A percentile compares a stretch with the other conserved stretches of the same genome.
Conservation (phyloP, 1,139 yeast genomes). For the Lodderomyces oxycetoniae region DNA sequence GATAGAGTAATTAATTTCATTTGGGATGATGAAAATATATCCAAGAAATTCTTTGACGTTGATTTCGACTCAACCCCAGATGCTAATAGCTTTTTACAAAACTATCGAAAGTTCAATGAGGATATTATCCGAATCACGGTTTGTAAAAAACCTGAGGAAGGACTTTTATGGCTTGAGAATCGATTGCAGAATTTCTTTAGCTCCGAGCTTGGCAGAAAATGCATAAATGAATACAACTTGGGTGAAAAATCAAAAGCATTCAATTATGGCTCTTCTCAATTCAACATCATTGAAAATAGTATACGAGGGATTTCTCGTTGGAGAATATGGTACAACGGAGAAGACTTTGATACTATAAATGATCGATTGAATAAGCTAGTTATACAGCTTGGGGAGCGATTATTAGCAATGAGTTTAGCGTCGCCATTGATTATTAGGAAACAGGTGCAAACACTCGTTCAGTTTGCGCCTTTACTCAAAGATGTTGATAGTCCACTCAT, state of each 20-base stretch:
- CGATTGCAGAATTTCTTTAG: conserved; percentile 70
- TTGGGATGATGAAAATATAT: conserved; percentile 58
- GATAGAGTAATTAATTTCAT: conserved; percentile 73
- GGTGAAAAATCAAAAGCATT: conserved; percentile 66
- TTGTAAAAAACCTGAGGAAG: conserved; percentile 79
- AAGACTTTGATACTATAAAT: conserved; percentile 57
- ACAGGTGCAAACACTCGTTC: conserved; percentile 90
- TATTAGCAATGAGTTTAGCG: conserved; percentile 68
- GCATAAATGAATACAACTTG: conserved; percentile 53
- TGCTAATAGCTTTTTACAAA: conserved; percentile 67
- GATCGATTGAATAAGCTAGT: conserved; percentile 57
- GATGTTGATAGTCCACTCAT: conserved; percentile 60
- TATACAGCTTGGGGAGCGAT: conserved; percentile 71
- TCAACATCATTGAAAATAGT: conserved; percentile 83
- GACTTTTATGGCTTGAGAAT: conserved; percentile 75
- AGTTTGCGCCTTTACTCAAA: conserved; percentile 87
- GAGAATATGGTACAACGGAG: conserved; percentile 81
- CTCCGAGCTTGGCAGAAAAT: conserved; percentile 64
- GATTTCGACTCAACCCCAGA: conserved; percentile 92
- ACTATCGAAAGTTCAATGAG: conserved; percentile 79
- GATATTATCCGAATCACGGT: conserved; percentile 86
- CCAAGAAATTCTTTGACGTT: conserved; percentile 62
- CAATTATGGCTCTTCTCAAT: conserved; percentile 74
- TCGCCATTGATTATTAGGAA: conserved; percentile 82
- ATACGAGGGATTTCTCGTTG: conserved; percentile 93